These are phyloP conservation scores for Beauveria medogensis DNA, from an alignment of 2,329 filamentous ascomycete genomes.

Conservation along the genomic window DNA sequence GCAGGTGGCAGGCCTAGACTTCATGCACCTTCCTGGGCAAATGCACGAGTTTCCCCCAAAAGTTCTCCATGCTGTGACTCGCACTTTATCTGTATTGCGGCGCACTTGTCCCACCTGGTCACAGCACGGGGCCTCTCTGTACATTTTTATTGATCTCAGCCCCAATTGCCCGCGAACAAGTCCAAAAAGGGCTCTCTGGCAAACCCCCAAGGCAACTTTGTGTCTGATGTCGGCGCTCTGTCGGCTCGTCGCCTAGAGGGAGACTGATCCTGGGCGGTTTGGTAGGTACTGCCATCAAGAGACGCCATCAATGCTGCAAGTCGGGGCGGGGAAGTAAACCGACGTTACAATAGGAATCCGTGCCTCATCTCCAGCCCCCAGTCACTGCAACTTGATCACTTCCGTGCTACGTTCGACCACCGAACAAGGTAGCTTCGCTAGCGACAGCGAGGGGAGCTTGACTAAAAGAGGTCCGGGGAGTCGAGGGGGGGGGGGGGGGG, in stretches of 20 bases:
- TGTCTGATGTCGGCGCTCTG: not conserved
- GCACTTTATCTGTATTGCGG: not conserved
- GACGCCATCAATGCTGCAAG: not conserved
- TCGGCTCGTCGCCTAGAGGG: not conserved
- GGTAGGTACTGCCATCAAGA: not conserved
- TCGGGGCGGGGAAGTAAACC: constrained; percentile 3
- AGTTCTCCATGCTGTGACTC: not conserved
- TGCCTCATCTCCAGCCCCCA: not conserved
- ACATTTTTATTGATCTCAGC: not conserved
- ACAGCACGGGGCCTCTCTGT: not conserved
- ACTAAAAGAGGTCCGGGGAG: not conserved
- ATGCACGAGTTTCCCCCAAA: not conserved
- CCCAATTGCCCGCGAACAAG: not conserved
- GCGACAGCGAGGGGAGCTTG: not conserved
- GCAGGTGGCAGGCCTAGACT: not conserved
- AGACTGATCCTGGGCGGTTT: not conserved
- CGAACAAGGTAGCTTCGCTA: not conserved
- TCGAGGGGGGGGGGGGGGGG: too few relatives aligned
- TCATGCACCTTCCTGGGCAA: not conserved
- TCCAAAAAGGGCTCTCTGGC: not conserved
- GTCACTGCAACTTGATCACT: not conserved
- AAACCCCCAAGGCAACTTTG: too few relatives aligned
- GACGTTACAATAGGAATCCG: constrained; percentile 2
- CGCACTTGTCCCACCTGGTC: not conserved
- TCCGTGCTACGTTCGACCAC: not conserved